Conservation (phyloP, 140 eudicot species). For the Bidens hawaiensis region DNA sequence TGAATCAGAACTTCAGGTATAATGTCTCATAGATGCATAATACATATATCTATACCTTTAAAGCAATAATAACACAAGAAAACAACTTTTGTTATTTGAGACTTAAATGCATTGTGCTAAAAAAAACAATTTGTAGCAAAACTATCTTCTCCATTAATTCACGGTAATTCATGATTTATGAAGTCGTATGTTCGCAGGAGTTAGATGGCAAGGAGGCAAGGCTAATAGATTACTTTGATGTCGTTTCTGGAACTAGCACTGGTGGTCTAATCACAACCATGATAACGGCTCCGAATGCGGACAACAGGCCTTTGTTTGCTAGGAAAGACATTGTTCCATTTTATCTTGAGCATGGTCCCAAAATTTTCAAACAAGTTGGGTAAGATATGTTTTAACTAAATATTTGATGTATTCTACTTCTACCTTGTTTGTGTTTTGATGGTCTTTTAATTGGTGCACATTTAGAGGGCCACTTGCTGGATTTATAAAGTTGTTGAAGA, state of each 20-base stretch:
- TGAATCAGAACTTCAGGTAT: slow-evolving; percentile 59
- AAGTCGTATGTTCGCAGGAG: slow-evolving; percentile 25
- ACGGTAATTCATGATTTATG: neutral
- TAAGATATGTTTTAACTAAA: neutral
- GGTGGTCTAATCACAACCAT: slow-evolving; percentile 60
- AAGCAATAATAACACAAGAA: no score
- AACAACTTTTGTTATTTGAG: no score
- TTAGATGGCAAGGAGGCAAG: slow-evolving; percentile 53
- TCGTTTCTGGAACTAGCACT: slow-evolving; percentile 66
- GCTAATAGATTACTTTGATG: slow-evolving; percentile 65
- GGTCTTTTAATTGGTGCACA: neutral
- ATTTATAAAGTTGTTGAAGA: slow-evolving; percentile 25
- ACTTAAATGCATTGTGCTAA: no score
- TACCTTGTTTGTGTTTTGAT: neutral
- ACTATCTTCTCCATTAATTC: neutral
- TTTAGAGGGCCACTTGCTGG: slow-evolving; percentile 47
- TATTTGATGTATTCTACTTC: neutral
- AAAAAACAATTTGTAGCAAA: no score
- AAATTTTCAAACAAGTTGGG: slow-evolving; percentile 53
- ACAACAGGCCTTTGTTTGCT: slow-evolving; percentile 47
- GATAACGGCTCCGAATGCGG: slow-evolving; percentile 49
- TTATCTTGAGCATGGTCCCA: slow-evolving; percentile 38
- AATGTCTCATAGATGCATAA: no score
- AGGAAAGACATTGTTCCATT: slow-evolving; percentile 43
- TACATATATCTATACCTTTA: no score